Base-by-base conservation (phyloP, 2,329 filamentous ascomycete genomes). In the Sporothrix dimorphospora region DNA sequence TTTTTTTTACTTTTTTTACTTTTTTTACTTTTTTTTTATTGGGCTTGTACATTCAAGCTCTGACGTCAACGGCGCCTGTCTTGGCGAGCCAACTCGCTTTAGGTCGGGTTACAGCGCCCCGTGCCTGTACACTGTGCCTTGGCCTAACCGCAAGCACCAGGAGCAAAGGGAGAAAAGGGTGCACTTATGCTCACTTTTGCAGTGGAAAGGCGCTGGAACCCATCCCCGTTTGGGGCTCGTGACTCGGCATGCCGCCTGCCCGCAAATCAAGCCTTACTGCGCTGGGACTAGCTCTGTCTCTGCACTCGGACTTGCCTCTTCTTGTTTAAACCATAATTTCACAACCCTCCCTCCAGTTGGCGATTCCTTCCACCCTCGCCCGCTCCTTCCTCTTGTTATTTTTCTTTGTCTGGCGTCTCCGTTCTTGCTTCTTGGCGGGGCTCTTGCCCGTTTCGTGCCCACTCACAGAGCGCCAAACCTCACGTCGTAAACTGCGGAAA, bases 41-140 rank as follows among this genome's bases (percentile, higher is more conserved):
- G 12, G 19, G 59, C 30, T 9, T 53, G 49, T 55, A n/a, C 30
- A 42, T 30, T 6, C 30, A 51, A 40, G 30, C 47, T 69, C 66
- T 69, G 66, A 69, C 66, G 66, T 69, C 66, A 69, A 69, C n/a
- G 65, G 65, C 49, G 66, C 21, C 24, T 49, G 66, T 34, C 66
- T 55, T 55, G 34, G 49, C 66, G n/a, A 42, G 30, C 47, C 21
- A 49, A 11, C 63, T 21, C 45, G 66, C 66, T 27, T 69, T 69
- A 27, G 66, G 66, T 24, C 66, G 47, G 11, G 65, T 24, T 68
- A 53, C 19, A 68, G 45, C 40, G 61, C 61, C 34, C n/a, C 42
- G 8, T 61, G 53, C 53, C 57, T 40, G 49, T n/a, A 42, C 57
- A 24, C 24, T 57, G 34, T 40, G 40, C 40, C 21, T 16, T 19